phyloP scores from a whole-genome alignment of 2,329 filamentous ascomycete species.

The Corniculantispora saksenae region DNA sequence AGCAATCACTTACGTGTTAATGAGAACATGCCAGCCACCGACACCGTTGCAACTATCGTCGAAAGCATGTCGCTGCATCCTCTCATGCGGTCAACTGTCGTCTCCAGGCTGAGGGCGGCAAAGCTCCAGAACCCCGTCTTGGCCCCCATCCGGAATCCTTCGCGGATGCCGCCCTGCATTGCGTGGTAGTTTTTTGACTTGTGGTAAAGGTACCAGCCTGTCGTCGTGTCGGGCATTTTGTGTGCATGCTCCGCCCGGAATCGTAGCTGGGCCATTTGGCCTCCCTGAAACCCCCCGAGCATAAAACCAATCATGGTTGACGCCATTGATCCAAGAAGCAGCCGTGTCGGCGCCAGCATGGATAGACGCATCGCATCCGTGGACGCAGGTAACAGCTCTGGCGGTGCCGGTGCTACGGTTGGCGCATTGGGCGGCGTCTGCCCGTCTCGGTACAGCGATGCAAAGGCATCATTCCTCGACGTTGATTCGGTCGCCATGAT shows the following conservation, averaged over 20 bases:
- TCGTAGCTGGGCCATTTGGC: slow-evolving; percentile 71
- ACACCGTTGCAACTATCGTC: slow-evolving; percentile 79
- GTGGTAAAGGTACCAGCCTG: slow-evolving; percentile 98
- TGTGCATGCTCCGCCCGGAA: slow-evolving; percentile 97
- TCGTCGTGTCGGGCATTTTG: slow-evolving; percentile 77
- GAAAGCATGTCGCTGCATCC: slow-evolving; percentile 74
- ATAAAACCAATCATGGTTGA: slow-evolving; percentile 69
- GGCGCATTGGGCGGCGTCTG: not conserved
- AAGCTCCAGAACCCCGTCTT: slow-evolving; percentile 72
- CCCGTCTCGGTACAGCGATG: slow-evolving; percentile 5
- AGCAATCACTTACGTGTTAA: slow-evolving; percentile 67
- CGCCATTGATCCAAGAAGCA: slow-evolving; percentile 63
- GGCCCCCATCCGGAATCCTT: slow-evolving; percentile 74
- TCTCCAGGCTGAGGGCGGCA: slow-evolving; percentile 79
- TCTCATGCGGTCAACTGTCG: slow-evolving; percentile 75
- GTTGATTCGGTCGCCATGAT: not conserved
- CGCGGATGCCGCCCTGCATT: slow-evolving; percentile 73
- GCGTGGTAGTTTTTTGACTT: slow-evolving; percentile 95
- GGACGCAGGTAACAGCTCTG: slow-evolving; percentile 11
- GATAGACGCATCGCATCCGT: slow-evolving; percentile 50
- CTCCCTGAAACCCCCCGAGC: slow-evolving; percentile 72
- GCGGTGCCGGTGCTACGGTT: not conserved
- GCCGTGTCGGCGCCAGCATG: slow-evolving; percentile 64
- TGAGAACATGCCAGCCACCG: slow-evolving; percentile 84
- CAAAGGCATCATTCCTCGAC: not conserved